These are phyloP conservation scores for Beauveria rudraprayagi DNA, from an alignment of 2,329 filamentous ascomycete genomes.

Conservation along the genomic window DNA sequence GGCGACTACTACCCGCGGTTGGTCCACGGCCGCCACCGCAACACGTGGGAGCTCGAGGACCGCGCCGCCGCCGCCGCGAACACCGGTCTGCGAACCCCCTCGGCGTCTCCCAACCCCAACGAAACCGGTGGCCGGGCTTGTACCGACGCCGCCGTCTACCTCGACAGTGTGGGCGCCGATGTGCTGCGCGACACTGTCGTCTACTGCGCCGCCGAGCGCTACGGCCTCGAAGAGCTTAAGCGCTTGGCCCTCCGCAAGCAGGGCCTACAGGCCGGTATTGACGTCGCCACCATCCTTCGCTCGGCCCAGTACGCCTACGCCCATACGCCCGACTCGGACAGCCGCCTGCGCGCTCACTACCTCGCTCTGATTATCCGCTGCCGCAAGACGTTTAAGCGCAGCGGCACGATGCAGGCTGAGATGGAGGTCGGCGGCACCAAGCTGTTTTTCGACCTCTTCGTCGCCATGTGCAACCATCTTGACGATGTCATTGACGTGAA, in stretches of 20 bases:
- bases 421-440: slow-evolving; percentile 88
- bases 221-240: slow-evolving; percentile 89
- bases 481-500: slow-evolving; percentile 88
- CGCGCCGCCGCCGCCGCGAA: slow-evolving; percentile 23
- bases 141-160: slow-evolving; percentile 54
- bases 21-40: slow-evolving; percentile 75
- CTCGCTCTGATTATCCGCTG: slow-evolving; percentile 94
- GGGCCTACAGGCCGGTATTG: slow-evolving; percentile 84
- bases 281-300: slow-evolving; percentile 83
- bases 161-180: slow-evolving; percentile 64
- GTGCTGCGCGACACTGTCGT: slow-evolving; percentile 88
- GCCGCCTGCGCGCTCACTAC: slow-evolving; percentile 89
- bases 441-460: slow-evolving; percentile 97
- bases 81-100: slow-evolving; percentile 35
- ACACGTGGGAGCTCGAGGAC: slow-evolving; percentile 86
- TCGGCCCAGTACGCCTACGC: slow-evolving; percentile 93
- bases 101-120: slow-evolving; percentile 45
- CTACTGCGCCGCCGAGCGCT: slow-evolving; percentile 87
- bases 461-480: slow-evolving; percentile 96
- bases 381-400: slow-evolving; percentile 95
- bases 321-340: slow-evolving; percentile 89
- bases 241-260: slow-evolving; percentile 87
- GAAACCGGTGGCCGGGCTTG: slow-evolving; percentile 23
- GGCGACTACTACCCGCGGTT: slow-evolving; percentile 90
- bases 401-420: slow-evolving; percentile 97